Percentiles rank a stretch among this genome's conserved stretches.
Conservation (phyloP, 1,139 yeast species). For the Spathaspora sp. region DNA sequence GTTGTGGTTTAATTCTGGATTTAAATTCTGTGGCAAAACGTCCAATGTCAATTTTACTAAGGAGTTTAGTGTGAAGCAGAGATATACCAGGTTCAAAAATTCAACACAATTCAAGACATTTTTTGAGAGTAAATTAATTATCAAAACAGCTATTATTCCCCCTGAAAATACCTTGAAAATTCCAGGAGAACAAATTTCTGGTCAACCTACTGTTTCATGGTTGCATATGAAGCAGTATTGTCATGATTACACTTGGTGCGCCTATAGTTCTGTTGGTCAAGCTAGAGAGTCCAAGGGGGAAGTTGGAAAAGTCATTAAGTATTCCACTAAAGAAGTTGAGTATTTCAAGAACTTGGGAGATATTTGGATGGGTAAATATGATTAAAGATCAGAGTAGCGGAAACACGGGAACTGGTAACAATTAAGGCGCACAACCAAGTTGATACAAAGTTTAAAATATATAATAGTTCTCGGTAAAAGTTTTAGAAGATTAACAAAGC, state of each 20-base stretch:
- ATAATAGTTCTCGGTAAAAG: no score
- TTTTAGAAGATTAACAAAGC: no score
- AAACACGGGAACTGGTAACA: no score
- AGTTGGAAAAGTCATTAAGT: slow-evolving; percentile 24
- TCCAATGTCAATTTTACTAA: slow-evolving; percentile 18
- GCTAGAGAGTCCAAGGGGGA: slow-evolving; percentile 21
- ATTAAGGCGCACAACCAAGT: no score
- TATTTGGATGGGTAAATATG: slow-evolving; percentile 25
- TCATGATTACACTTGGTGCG: no score
- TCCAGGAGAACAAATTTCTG: slow-evolving; percentile 29
- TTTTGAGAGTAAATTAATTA: slow-evolving; percentile 21
- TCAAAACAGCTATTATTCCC: slow-evolving; percentile 31
- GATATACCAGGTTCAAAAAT: slow-evolving; percentile 21
- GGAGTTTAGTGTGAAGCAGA: slow-evolving; percentile 12
- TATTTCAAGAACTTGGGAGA: slow-evolving; percentile 24
- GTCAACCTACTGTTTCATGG: no score
- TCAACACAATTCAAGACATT: slow-evolving; percentile 26
- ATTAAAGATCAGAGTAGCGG: slow-evolving; percentile 1
- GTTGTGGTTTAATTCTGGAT: slow-evolving; percentile 36
- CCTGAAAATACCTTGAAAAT: slow-evolving; percentile 26
- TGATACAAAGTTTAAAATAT: no score
- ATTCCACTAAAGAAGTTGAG: slow-evolving; percentile 20
- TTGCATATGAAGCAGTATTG: no score
- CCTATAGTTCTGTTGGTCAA: slow-evolving; percentile 33
- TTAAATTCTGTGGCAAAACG: slow-evolving; percentile 27